Conservation (phyloP, 2,329 filamentous ascomycete genomes). For the Dichotomopilus funicola region DNA sequence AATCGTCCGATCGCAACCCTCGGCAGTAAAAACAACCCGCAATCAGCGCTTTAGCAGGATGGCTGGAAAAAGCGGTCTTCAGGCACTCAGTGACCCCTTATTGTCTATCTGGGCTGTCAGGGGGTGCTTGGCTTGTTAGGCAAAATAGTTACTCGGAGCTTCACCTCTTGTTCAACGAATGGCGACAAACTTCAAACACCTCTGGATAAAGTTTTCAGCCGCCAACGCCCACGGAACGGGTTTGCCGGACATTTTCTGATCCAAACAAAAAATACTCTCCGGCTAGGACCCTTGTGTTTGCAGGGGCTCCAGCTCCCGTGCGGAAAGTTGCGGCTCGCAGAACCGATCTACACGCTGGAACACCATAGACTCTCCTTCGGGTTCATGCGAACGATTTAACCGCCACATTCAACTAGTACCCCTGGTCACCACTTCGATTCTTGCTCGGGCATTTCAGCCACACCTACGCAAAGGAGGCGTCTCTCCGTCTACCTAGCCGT, state of each 20-base stretch:
- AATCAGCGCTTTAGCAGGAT: too few relatives aligned
- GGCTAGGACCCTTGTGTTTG: background rate
- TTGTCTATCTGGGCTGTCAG: too few relatives aligned
- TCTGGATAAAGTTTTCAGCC: slow-evolving; percentile 10
- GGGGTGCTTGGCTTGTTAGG: background rate
- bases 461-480: slow-evolving; percentile 8
- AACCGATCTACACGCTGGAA: slow-evolving; percentile 25
- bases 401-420: slow-evolving; percentile 12
- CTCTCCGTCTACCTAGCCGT: background rate
- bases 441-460: background rate
- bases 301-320: background rate
- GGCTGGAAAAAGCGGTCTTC: too few relatives aligned
- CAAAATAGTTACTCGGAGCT: slow-evolving; percentile 6
- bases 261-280: background rate
- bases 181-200: slow-evolving; percentile 17
- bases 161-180: background rate
- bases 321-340: slow-evolving; percentile 7
- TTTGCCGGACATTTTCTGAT: background rate
- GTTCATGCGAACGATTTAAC: slow-evolving; percentile 24
- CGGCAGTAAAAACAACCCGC: too few relatives aligned
- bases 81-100: too few relatives aligned
- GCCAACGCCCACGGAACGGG: background rate
- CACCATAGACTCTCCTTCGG: slow-evolving; percentile 9
- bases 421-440: background rate
- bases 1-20: too few relatives aligned